Percentiles rank a stretch among this genome's conserved stretches.
Conservation (phyloP, 2,329 filamentous ascomycete species). For the Calonectria naviculata region DNA sequence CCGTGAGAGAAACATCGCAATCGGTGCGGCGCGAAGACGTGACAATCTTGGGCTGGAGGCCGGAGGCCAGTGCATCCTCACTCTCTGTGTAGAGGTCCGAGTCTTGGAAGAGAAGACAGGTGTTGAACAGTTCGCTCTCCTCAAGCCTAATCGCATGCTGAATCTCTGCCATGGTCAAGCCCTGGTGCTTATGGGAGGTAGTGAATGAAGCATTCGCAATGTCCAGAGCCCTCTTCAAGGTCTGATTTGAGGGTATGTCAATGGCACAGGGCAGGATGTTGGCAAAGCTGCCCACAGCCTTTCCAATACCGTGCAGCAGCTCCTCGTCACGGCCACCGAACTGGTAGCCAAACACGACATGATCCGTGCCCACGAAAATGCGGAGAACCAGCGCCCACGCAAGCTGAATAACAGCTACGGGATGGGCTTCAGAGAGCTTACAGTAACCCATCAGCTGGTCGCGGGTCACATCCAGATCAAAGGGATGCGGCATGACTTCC, state of each 20-base stretch:
- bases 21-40: slow-evolving; percentile 52
- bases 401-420: slow-evolving; percentile 64
- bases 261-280: slow-evolving; percentile 49
- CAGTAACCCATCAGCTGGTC: slow-evolving; percentile 57
- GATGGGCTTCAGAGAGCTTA: slow-evolving; percentile 50
- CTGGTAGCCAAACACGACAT: slow-evolving; percentile 66
- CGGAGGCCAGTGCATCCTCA: background rate
- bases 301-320: slow-evolving; percentile 52
- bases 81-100: slow-evolving; percentile 36
- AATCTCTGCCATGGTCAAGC: slow-evolving; percentile 58
- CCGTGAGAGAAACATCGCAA: slow-evolving; percentile 58
- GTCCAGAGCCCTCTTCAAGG: slow-evolving; percentile 46
- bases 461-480: slow-evolving; percentile 54
- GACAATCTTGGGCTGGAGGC: slow-evolving; percentile 16
- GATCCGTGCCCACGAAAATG: slow-evolving; percentile 62
- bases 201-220: slow-evolving; percentile 43
- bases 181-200: slow-evolving; percentile 49
- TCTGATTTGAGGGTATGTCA: slow-evolving; percentile 45
- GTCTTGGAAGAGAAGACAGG: slow-evolving; percentile 60
- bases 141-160: slow-evolving; percentile 58
- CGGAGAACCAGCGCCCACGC: slow-evolving; percentile 70
- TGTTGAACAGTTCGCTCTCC: slow-evolving; percentile 61
- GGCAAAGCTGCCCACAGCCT: slow-evolving; percentile 60
- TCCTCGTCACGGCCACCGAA: slow-evolving; percentile 57
- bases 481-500: slow-evolving; percentile 46